phyloP scores from a whole-genome alignment of 495 filamentous ascomycete species.

The Penicillium atrosanguineum region DNA sequence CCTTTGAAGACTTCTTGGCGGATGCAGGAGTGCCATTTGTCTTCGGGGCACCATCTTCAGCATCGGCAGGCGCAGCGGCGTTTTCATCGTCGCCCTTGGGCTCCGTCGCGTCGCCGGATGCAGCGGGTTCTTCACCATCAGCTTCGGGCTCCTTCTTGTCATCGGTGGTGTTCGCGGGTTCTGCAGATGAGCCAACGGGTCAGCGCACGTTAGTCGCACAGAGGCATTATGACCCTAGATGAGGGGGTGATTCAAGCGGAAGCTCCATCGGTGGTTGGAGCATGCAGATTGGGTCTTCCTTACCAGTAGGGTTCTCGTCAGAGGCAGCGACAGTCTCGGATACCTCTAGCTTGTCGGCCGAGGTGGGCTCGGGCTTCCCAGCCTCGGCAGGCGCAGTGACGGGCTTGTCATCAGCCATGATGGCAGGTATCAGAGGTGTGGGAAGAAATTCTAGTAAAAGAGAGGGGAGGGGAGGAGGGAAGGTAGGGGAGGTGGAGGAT shows the following conservation, averaged over 20 bases:
- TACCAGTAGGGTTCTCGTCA: conserved; percentile 36
- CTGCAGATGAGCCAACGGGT: conserved; percentile 20
- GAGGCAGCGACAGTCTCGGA: conserved; percentile 29
- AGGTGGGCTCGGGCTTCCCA: conserved; percentile 35
- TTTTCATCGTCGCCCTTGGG: conserved; percentile 30
- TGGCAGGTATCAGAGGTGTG: conserved; percentile 15
- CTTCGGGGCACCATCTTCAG: conserved; percentile 26
- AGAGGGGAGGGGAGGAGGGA: conserved; percentile 21
- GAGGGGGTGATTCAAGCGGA: neutral
- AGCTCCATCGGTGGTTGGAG: neutral
- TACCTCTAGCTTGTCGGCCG: conserved; percentile 31
- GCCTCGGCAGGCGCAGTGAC: conserved; percentile 33
- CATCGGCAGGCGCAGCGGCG: conserved; percentile 25
- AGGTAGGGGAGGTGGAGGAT: conserved; percentile 24
- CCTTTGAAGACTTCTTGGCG: conserved; percentile 46
- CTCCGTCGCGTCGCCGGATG: conserved; percentile 30
- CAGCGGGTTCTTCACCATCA: conserved; percentile 23
- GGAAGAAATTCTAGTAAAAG: conserved; percentile 11
- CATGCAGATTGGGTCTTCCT: conserved; percentile 9
- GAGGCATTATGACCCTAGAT: conserved; percentile 1
- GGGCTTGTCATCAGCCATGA: conserved; percentile 46
- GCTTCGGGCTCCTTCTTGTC: conserved; percentile 33
- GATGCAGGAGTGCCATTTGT: conserved; percentile 47
- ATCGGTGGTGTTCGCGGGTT: conserved; percentile 23
- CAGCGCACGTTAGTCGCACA: conserved; percentile 30